Evolutionary conservation across 208 protist genomes (phyloP).

Genomic region (Herpetomonas tarakana): DNA sequence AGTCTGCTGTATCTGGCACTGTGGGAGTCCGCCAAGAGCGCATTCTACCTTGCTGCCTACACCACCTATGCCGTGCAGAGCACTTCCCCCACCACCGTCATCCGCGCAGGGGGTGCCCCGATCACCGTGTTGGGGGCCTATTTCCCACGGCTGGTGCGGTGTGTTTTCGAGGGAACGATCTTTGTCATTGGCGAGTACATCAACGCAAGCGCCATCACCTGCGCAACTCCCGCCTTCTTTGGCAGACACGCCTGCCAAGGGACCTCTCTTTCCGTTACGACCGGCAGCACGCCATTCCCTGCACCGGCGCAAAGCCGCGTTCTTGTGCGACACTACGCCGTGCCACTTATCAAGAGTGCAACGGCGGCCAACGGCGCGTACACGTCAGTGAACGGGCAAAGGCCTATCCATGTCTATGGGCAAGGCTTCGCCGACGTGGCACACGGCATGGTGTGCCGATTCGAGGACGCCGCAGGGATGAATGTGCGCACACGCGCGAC

Average conservation of each 20-base stretch:
- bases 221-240: not conserved
- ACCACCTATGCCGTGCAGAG: not conserved
- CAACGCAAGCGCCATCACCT: not conserved
- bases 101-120: not conserved
- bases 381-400: not conserved
- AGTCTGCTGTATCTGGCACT: not conserved
- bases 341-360: constrained; percentile 5
- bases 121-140: not conserved
- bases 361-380: constrained; percentile 7
- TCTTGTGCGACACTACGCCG: constrained; percentile 4
- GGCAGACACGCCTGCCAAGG: not conserved
- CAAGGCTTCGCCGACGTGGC: constrained; percentile 13
- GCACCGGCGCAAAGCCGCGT: constrained; percentile 1
- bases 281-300: not conserved
- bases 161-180: not conserved
- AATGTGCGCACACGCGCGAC: not conserved
- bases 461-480: constrained; percentile 10
- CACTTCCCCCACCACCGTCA: not conserved
- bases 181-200: not conserved
- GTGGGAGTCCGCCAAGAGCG: not conserved
- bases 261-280: not conserved
- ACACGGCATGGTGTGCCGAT: constrained; percentile 13
- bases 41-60: not conserved
- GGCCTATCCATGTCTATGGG: constrained; percentile 8
- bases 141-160: not conserved